Evolutionary conservation across 768 basidiomycete genomes (phyloP).

Genomic region (Tylopilus felleus): DNA sequence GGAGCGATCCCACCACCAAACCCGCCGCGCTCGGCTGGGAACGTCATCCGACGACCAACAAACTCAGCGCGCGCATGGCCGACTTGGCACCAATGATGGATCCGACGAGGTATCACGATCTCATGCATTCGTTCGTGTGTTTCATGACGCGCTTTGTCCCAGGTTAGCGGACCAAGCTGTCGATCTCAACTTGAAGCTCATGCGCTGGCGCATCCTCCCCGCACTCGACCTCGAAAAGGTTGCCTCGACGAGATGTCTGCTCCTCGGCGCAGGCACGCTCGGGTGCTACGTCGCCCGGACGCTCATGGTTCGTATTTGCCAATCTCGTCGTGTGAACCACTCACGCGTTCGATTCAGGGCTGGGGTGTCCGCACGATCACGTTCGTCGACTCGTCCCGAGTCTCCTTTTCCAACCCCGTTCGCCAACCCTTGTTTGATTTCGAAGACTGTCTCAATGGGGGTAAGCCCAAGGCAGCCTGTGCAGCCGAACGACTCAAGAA

Average conservation of each 20-base stretch:
- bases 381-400: constrained; percentile 84
- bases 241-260: constrained; percentile 70
- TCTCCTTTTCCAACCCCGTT: constrained; percentile 97
- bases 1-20: constrained; percentile 20
- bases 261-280: constrained; percentile 93
- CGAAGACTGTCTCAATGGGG: constrained; percentile 87
- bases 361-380: constrained; percentile 97
- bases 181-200: constrained; percentile 95
- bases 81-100: constrained; percentile 98
- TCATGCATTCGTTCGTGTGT: background rate
- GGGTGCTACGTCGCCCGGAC: constrained; percentile 94
- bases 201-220: constrained; percentile 97
- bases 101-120: constrained; percentile 56
- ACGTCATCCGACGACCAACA: constrained; percentile 76
- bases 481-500: constrained; percentile 82
- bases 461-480: constrained; percentile 89
- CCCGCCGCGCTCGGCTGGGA: constrained; percentile 93
- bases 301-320: constrained; percentile 57
- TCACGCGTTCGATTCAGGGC: constrained; percentile 47
- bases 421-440: constrained; percentile 96
- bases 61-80: constrained; percentile 81
- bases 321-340: fast-evolving
- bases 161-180: constrained; percentile 95
- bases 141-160: background rate
- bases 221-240: constrained; percentile 86